Evolutionary conservation across 371 early-diverging fungal species (phyloP).

Genomic region (Circinella umbellata): DNA sequence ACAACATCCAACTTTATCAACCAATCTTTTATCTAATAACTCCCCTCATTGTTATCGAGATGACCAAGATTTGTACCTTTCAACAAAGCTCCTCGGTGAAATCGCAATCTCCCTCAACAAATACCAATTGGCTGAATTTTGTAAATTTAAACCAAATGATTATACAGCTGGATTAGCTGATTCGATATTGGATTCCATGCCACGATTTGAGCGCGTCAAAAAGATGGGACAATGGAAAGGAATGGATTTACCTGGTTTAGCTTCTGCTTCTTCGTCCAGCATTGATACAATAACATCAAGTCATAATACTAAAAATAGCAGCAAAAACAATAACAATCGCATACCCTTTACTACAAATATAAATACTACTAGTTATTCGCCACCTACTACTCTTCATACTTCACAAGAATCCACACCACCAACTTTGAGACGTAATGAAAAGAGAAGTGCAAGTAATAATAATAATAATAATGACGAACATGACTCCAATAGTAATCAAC

Average conservation of each 20-base stretch:
- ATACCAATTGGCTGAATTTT: conserved; percentile 42
- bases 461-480: neutral
- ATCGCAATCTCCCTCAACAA: conserved; percentile 30
- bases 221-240: conserved; percentile 12
- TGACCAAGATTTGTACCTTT: conserved; percentile 20
- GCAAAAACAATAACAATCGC: neutral
- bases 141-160: conserved; percentile 46
- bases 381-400: neutral
- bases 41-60: conserved; percentile 23
- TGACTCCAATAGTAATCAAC: neutral
- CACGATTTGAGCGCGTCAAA: conserved; percentile 23
- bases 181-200: conserved; percentile 32
- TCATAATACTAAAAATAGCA: too few species aligned
- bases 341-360: neutral
- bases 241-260: conserved; percentile 12
- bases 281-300: too few species aligned
- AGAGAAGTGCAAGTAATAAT: neutral
- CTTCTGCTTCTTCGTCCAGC: too few species aligned
- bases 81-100: conserved; percentile 23
- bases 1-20: conserved; percentile 21
- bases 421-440: neutral
- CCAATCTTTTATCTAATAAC: conserved; percentile 13
- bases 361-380: neutral
- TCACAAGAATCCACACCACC: neutral
- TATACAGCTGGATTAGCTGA: conserved; percentile 41